Base-by-base conservation (phyloP, 75 land plant species). In the Picea sitchensis region DNA sequence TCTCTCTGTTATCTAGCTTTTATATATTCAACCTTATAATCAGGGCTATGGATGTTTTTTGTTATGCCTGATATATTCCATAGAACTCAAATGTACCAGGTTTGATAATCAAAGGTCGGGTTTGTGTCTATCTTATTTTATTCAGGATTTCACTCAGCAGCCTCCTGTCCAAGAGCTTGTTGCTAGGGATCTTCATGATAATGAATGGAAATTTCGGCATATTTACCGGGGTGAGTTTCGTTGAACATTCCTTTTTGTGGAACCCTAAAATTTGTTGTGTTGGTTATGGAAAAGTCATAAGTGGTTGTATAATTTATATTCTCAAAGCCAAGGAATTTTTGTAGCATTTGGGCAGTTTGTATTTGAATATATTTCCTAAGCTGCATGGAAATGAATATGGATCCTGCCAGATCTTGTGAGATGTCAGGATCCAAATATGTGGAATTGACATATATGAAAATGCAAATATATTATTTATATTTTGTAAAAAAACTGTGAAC, bases 101-200 rank as follows among this genome's bases (percentile, higher is more conserved):
- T 13, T 41, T 71, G 5, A n/a, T 44, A 9, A 32, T 44, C 44
- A 18, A 20, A 71, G 18, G 51, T n/a, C 3, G 30, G 51, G 20
- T 11, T 71, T 71, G n/a, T 21, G 44, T 17, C 14, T 68, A 32
- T 68, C 56, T 71, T 18, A 51, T 51, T 51, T 9, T 51, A 9
- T 51, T 51, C 75, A 94, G 97, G 98, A 95, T 81, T 89, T 87
- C 77, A 77, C 88, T 9, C 87, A 89, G 95, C 90, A 87, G 73
- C 96, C 98, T 38, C 98, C 98, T 76, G 90, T 88, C 17, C 98
- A 93, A 81, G 98, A 95, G 82, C 82, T 95, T 65, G 81, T 88
- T 58, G 98, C 98, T 1, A 91, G 86, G 78, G 98, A 93, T 76
- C 77, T 95, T 78, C 98, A 95, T 87, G 94, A 92, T 17, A 86